These are phyloP conservation scores for Exophiala spinifera DNA, from an alignment of 2,329 filamentous ascomycete species.

Conservation along the genomic window DNA sequence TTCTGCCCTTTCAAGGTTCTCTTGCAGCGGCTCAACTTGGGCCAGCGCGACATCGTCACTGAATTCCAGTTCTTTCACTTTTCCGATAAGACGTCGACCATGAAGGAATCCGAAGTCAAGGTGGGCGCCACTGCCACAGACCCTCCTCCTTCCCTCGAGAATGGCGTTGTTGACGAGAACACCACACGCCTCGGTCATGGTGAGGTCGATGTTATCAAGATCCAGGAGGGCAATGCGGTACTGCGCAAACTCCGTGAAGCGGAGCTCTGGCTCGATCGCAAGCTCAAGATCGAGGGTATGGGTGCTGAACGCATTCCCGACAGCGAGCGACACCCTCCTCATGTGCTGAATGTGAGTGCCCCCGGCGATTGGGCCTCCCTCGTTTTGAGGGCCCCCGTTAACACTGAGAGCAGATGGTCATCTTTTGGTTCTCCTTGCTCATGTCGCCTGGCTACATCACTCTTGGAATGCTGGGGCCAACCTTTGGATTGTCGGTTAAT, in stretches of 20 bases:
- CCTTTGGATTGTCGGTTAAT: conserved; percentile 27
- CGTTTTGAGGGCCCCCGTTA: not conserved
- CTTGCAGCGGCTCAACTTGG: no score
- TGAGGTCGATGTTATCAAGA: conserved; percentile 7
- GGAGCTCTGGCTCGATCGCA: conserved; percentile 9
- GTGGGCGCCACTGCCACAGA: not conserved
- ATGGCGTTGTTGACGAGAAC: not conserved
- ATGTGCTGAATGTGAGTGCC: conserved; percentile 5
- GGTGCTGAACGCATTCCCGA: conserved; percentile 13
- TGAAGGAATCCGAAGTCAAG: conserved; percentile 1
- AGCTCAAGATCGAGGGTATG: conserved; percentile 8
- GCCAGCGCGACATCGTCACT: no score
- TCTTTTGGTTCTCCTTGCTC: conserved; percentile 29
- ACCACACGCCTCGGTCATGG: conserved; percentile 2
- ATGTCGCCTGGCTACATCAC: conserved; percentile 22
- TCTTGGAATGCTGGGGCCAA: conserved; percentile 27
- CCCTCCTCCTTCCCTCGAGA: conserved; percentile 3
- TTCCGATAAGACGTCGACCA: not conserved
- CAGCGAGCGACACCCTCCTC: conserved; percentile 3
- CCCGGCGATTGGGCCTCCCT: not conserved
- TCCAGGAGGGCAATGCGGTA: conserved; percentile 2
- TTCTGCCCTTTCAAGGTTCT: no score
- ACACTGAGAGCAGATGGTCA: conserved; percentile 18
- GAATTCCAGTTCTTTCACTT: no score
- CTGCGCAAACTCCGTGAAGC: conserved; percentile 2